These are phyloP conservation scores for Backusella morwellensis DNA, from an alignment of 192 early-diverging fungal species.

Conservation along the genomic window DNA sequence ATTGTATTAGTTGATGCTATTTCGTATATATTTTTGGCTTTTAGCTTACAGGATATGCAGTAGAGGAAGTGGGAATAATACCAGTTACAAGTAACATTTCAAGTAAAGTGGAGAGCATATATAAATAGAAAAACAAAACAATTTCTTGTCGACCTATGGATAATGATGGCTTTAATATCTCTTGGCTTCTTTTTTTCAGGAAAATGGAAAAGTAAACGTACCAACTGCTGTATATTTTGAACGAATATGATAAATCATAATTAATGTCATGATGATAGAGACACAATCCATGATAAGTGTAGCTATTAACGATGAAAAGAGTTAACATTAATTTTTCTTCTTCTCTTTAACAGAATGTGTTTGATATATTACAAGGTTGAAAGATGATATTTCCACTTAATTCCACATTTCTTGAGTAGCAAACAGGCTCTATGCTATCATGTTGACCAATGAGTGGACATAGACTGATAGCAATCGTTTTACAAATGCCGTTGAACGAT, in stretches of 20 bases:
- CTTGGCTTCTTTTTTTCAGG: neutral
- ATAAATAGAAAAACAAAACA: conserved; percentile 97
- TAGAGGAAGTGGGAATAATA: conserved; percentile 83
- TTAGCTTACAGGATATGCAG: conserved; percentile 60
- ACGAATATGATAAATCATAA: conserved; percentile 98
- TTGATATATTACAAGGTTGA: conserved; percentile 64
- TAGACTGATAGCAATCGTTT: conserved; percentile 75
- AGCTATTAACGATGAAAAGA: conserved; percentile 42
- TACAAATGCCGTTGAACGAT: conserved; percentile 89
- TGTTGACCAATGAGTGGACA: conserved; percentile 85
- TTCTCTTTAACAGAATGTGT: neutral
- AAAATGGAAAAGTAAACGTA: conserved; percentile 29
- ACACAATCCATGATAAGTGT: conserved; percentile 92
- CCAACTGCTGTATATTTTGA: conserved; percentile 99
- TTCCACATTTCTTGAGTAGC: conserved; percentile 96
- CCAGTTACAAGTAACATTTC: conserved; percentile 92
- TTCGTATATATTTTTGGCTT: neutral
- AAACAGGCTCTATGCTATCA: conserved; percentile 79
- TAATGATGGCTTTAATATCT: neutral
- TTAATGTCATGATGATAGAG: conserved; percentile 91
- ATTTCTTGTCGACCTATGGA: conserved; percentile 90
- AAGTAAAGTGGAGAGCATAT: conserved; percentile 78
- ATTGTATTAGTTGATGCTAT: neutral
- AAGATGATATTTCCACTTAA: conserved; percentile 85
- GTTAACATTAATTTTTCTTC: neutral